These are phyloP conservation scores for Krasilnikovozyma curviuscula DNA, from an alignment of 768 basidiomycete species.

Conservation along the genomic window DNA sequence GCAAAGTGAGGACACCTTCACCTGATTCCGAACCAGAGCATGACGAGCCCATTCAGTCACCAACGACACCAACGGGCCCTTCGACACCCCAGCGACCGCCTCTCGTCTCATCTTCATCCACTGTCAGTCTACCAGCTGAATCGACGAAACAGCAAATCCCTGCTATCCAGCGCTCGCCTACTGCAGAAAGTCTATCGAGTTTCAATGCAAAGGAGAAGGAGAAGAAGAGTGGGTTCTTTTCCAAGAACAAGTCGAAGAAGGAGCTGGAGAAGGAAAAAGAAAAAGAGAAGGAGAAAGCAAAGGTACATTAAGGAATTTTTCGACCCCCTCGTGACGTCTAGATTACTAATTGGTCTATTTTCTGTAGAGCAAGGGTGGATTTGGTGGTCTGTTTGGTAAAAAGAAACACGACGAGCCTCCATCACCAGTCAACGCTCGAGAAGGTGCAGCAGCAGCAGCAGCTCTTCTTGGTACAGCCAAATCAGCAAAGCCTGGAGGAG, in stretches of 20 bases:
- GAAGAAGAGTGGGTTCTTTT: constrained; percentile 21
- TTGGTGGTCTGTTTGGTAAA: constrained; percentile 81
- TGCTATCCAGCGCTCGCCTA: too few relatives aligned
- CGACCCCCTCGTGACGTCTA: background rate
- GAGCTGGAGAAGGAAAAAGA: constrained; percentile 17
- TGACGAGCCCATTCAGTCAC: too few relatives aligned
- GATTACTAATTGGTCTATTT: background rate
- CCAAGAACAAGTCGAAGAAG: constrained; percentile 15
- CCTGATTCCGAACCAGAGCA: too few relatives aligned
- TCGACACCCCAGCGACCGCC: too few relatives aligned
- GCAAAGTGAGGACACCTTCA: too few relatives aligned
- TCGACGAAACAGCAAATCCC: too few relatives aligned
- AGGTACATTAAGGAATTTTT: background rate
- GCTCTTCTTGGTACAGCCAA: constrained; percentile 70
- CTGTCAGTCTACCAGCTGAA: too few relatives aligned
- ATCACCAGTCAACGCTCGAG: constrained; percentile 23
- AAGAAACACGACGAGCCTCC: constrained; percentile 50
- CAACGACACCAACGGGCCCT: too few relatives aligned
- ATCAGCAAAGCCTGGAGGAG: constrained; percentile 38
- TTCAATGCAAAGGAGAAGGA: constrained; percentile 25
- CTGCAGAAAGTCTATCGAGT: too few relatives aligned
- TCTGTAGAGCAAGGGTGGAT: constrained; percentile 36
- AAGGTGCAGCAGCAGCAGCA: constrained; percentile 67
- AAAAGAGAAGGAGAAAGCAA: constrained; percentile 36
- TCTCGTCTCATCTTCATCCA: too few relatives aligned